Evolutionary conservation across 208 protist genomes (phyloP), one percentile per base, ranked within the genome.

Genomic region (Leishmania major): DNA sequence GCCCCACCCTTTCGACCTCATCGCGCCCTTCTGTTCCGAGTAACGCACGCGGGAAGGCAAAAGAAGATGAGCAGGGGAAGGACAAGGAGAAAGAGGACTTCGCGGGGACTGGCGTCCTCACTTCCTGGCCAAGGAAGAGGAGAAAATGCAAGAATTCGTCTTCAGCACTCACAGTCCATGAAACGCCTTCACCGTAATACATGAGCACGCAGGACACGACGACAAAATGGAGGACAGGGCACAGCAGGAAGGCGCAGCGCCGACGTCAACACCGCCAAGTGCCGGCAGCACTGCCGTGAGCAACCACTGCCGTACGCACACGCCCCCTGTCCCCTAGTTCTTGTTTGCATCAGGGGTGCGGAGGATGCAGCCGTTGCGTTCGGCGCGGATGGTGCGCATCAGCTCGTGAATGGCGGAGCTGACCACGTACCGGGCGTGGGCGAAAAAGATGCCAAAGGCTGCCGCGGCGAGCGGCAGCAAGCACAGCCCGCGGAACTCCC

Each of bases 401-500:
- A 96, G 75, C 74, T 93, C 90, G 55, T 87, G 80, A 25, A 94
- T 67, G 2, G 90, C 90, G 17, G 71, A 73, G 10, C 80, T 40
- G 4, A 91, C 85, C 15, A 93, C 88, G 67, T 91, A 89, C 51
- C 78, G 84, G 45, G 89, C 77, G 66, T 95, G 93, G 4, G 89
- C 75, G 22, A 88, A 77, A 64, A 91, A 95, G 45, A 97, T 88
- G 37, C 92, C 81, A 59, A 92, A 90, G 17, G 89, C 88, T 0
- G 94, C 86, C 3, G 79, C 67, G 19, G 88, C 90, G 13, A 95
- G 86, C 0, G 94, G 92, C 22, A 95, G 82, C 55, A 94, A 55
- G 62, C 79, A 89, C 53, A 88, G 88, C 1, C 94, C 94, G 22
- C 92, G 85, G 60, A 95, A 95, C 45, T 95, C 88, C 79, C 57